Evolutionary conservation across 768 basidiomycete genomes (phyloP).

Genomic region (Lyophyllum shimeji): DNA sequence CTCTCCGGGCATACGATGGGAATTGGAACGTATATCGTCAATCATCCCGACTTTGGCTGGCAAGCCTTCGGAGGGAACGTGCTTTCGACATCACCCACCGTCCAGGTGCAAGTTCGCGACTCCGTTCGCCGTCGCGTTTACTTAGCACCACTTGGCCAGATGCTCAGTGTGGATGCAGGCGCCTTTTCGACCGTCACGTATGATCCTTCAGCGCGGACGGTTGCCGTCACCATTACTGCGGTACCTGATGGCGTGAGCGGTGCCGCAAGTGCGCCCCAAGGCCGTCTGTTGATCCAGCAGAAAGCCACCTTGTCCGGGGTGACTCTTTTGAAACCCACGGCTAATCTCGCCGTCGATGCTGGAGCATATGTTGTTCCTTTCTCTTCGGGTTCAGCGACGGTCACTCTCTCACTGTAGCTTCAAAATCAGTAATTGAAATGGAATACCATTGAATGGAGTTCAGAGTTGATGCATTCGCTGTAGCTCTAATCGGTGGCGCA

Average conservation of each 20-base stretch:
- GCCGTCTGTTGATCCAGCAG: slow-evolving; percentile 44
- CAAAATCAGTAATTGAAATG: too few relatives aligned
- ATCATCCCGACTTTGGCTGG: slow-evolving; percentile 61
- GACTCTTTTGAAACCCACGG: slow-evolving; percentile 37
- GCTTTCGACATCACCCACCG: slow-evolving; percentile 36
- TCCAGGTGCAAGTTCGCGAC: slow-evolving; percentile 46
- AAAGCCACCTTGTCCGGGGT: slow-evolving; percentile 40
- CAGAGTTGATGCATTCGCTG: too few relatives aligned
- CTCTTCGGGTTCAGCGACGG: slow-evolving; percentile 34
- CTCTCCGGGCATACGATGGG: slow-evolving; percentile 56
- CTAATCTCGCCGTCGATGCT: slow-evolving; percentile 36
- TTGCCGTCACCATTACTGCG: slow-evolving; percentile 41
- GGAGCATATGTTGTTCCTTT: slow-evolving; percentile 49
- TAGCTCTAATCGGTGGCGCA: too few relatives aligned
- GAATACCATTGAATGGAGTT: too few relatives aligned
- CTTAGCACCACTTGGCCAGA: slow-evolving; percentile 46
- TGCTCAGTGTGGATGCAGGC: slow-evolving; percentile 50
- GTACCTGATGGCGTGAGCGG: slow-evolving; percentile 34
- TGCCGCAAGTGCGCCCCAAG: slow-evolving; percentile 46
- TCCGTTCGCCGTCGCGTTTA: slow-evolving; percentile 50
- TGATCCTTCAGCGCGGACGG: slow-evolving; percentile 35
- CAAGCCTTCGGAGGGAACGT: slow-evolving; percentile 57
- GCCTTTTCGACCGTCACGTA: slow-evolving; percentile 45
- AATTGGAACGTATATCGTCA: slow-evolving; percentile 44
- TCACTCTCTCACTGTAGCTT: slow-evolving; percentile 27